Evolutionary conservation across 2,329 filamentous ascomycete genomes (phyloP), one percentile per base, ranked within the genome.

Genomic region (Pseudophaeomoniella oleicola): DNA sequence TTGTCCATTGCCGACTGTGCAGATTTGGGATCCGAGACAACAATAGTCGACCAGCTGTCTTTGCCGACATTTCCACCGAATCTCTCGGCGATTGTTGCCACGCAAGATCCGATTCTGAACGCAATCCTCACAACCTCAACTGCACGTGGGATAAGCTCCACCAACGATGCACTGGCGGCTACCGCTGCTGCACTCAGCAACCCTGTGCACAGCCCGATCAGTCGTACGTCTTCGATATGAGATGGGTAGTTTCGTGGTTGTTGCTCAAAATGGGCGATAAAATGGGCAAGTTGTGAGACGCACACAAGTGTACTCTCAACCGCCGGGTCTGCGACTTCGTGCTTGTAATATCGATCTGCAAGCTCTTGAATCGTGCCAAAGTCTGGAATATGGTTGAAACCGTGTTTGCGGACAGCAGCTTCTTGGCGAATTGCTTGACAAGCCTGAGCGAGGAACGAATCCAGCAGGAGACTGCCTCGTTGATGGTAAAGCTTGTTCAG

Each of bases 251-350:
- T 46, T 42, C 59, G 48, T 19, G 58, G 52, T 41, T 58, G 50
- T 41, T 63, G 58, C 29, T 58, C 58, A 42, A 61, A 59, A 42
- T 60, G 55, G 60, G 58, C 56, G 37, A 63, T 60, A 40, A 62
- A 64, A 41, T 53, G 57, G 40, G 50, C 57, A 19, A 64, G 42
- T 38, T 64, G 60, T 39, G 61, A 57, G 29, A 64, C 57, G 33
- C 55, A 60, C 37, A 59, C 57, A 38, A 64, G 51, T 5, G 58
- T 53, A 36, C 59, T 63, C 41, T 63, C 61, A 17, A 64, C 39
- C 13, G 58, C 58, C 32, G 59, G 53, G 36, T 62, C 46, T 32
- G 44, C 46, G n/a, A 41, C 39, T 16, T 50, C 47, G 19, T 42
- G 37, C 37, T 38, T 27, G 38, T 48, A 50, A 35, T 50, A 50